A percentile compares a stretch with the other conserved stretches of the same genome.
These are phyloP conservation scores for Linanthus parryae DNA, from an alignment of 148 eudicot genomes.

Conservation along the genomic window DNA sequence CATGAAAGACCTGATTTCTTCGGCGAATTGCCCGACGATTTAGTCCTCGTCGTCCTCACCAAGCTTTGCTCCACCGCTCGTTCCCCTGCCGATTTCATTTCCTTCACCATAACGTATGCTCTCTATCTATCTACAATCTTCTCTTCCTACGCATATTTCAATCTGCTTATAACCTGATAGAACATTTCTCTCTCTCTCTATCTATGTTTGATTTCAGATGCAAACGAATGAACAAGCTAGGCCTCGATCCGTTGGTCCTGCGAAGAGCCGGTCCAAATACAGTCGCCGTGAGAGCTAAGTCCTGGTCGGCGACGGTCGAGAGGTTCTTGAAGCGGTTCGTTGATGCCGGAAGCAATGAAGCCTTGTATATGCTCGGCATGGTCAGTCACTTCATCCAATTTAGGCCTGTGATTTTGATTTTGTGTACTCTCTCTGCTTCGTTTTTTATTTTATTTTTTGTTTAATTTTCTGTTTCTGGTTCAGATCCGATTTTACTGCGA, in stretches of 20 bases:
- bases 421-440: not conserved
- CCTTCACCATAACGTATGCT: slow-evolving; percentile 39
- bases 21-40: slow-evolving; percentile 47
- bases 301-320: slow-evolving; percentile 43
- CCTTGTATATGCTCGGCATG: slow-evolving; percentile 49
- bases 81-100: slow-evolving; percentile 44
- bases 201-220: slow-evolving; percentile 20
- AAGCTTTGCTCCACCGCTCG: slow-evolving; percentile 41
- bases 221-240: slow-evolving; percentile 36
- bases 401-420: not conserved
- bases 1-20: too few species aligned
- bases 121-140: not conserved
- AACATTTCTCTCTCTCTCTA: not conserved
- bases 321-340: slow-evolving; percentile 41
- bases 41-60: slow-evolving; percentile 35
- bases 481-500: slow-evolving; percentile 84
- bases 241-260: slow-evolving; percentile 25
- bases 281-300: slow-evolving; percentile 35
- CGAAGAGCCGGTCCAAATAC: slow-evolving; percentile 27
- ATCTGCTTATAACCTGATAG: not conserved
- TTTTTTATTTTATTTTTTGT: not conserved
- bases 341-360: slow-evolving; percentile 42
- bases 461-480: not conserved
- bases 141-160: too few species aligned
- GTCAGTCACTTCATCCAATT: slow-evolving; percentile 14